Percentiles rank a stretch among this genome's conserved stretches.
These are phyloP conservation scores for Syzygium grande DNA, from an alignment of 345 rosid genomes.

Conservation along the genomic window DNA sequence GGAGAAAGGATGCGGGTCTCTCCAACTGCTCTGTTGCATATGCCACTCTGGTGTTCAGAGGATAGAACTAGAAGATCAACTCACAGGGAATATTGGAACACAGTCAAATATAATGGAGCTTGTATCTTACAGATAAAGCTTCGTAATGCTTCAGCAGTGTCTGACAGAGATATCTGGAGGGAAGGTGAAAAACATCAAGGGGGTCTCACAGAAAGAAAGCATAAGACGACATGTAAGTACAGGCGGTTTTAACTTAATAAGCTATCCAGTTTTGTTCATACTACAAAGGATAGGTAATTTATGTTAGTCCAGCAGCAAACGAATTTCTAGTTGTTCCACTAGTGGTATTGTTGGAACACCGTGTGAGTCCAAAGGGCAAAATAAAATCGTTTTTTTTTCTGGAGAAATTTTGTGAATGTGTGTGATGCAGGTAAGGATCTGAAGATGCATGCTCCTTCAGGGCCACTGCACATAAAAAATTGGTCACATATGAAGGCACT, in stretches of 20 bases:
- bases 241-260: not conserved
- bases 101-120: not conserved
- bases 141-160: slow-evolving; percentile 56
- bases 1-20: slow-evolving; percentile 79
- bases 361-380: not conserved
- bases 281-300: not conserved
- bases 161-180: slow-evolving; percentile 38
- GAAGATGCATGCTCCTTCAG: not conserved
- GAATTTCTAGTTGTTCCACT: not conserved
- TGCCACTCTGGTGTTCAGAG: slow-evolving; percentile 52
- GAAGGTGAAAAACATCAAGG: slow-evolving; percentile 2
- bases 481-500: too few species aligned
- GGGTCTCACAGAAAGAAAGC: not conserved
- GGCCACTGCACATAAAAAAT: not conserved
- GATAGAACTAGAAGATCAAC: not conserved
- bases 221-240: not conserved
- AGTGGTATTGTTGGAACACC: not conserved
- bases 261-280: not conserved
- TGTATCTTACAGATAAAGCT: slow-evolving; percentile 52
- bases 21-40: slow-evolving; percentile 77
- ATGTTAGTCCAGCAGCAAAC: not conserved
- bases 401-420: not conserved
- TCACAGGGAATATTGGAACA: not conserved
- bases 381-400: not conserved
- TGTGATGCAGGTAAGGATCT: not conserved